Evolutionary conservation across 306 rosid species (phyloP).

Genomic region (Quercus cerris): DNA sequence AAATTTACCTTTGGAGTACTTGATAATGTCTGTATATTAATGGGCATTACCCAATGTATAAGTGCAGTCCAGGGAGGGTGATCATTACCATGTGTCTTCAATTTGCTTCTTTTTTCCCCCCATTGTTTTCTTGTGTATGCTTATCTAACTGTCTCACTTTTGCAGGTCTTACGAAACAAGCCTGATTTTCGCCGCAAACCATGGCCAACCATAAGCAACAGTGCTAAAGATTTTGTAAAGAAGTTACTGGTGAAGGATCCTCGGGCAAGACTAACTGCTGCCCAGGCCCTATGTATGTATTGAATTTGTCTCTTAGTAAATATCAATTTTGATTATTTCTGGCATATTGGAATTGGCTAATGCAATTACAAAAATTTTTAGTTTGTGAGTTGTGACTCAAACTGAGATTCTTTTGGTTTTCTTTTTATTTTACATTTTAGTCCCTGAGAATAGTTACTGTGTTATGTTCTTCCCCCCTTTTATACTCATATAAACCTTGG

Average conservation of each 20-base stretch:
- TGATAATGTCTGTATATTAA: background rate
- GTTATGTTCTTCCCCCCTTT: background rate
- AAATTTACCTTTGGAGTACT: background rate
- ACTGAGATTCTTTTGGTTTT: background rate
- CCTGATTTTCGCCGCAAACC: constrained; percentile 98
- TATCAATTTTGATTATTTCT: constrained; percentile 22
- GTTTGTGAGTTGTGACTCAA: background rate
- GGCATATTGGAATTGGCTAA: constrained; percentile 16
- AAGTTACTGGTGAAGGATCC: constrained; percentile 96
- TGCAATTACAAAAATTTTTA: background rate
- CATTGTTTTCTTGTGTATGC: background rate
- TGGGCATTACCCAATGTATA: background rate
- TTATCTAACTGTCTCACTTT: constrained; percentile 6
- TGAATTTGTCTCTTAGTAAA: constrained; percentile 19
- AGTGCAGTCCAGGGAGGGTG: background rate
- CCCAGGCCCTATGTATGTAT: constrained; percentile 94
- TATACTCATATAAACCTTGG: background rate
- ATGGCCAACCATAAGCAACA: constrained; percentile 75
- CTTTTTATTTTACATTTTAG: background rate
- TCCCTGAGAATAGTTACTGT: constrained; percentile 11
- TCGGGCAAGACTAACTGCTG: constrained; percentile 95
- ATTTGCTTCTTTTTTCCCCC: background rate
- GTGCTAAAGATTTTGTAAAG: constrained; percentile 92
- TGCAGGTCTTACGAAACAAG: constrained; percentile 84
- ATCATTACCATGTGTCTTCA: background rate